phyloP scores from a whole-genome alignment of 2,329 filamentous ascomycete genomes.

The Penicillium carneum region DNA sequence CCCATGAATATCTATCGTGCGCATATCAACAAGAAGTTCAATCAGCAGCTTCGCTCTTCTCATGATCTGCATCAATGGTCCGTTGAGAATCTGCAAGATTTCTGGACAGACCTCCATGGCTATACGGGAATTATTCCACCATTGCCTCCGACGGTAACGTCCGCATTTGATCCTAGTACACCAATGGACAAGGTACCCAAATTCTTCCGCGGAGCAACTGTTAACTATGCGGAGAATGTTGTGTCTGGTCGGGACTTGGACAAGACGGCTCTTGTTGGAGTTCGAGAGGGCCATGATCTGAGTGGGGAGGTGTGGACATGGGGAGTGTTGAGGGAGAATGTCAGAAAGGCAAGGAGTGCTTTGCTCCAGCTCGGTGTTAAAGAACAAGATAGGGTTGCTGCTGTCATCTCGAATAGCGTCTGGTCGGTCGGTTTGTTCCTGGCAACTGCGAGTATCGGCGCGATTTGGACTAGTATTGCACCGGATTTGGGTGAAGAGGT shows the following conservation, averaged over 20 bases:
- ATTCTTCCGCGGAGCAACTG: neutral
- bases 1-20: neutral
- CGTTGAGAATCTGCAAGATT: neutral
- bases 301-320: conserved; percentile 50
- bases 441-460: neutral
- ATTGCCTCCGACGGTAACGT: neutral
- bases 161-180: neutral
- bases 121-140: neutral
- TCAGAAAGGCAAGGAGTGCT: conserved; percentile 49
- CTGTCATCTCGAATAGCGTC: neutral
- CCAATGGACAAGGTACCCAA: neutral
- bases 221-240: neutral
- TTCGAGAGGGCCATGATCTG: neutral
- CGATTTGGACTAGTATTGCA: neutral
- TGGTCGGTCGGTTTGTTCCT: neutral
- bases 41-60: neutral
- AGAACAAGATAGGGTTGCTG: conserved; percentile 30
- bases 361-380: conserved; percentile 48
- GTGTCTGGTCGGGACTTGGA: neutral
- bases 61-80: neutral
- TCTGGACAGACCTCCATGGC: neutral
- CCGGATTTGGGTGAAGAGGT: neutral
- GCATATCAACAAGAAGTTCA: neutral
- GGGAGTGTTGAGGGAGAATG: conserved; percentile 47
- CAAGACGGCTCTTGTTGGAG: neutral